Base-by-base conservation (phyloP, 2,329 filamentous ascomycete genomes). In the Beauveria bassiana region DNA sequence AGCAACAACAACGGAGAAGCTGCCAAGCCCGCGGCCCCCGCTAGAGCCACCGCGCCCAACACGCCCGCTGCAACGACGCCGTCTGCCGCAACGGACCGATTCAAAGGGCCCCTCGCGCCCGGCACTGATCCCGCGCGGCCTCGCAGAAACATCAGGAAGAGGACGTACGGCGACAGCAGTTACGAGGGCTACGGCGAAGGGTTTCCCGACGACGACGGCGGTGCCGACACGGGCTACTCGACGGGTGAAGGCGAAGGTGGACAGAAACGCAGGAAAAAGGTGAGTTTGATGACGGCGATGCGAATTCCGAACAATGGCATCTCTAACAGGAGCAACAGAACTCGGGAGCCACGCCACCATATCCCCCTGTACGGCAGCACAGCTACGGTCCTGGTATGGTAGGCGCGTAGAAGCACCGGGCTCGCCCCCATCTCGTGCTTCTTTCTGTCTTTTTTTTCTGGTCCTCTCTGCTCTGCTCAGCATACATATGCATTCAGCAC, bases 181-280 rank as follows among this genome's bases (percentile, higher is more conserved):
- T 93, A 84, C 69, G 86, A 89, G 68, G 89, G 89, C 47, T 92
- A 92, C 68, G 83, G 84, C 50, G 88, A 91, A 66, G 86, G 86
- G 40, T 91, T 81, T 66, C 81, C 81, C 10, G 88, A 91, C 64
- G 87, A 90, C 65, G 88, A 88, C 64, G 72, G 71, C 9, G 84
- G 80, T 50, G 69, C 72, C 61, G 86, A 82, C 14, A 78, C 76
- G 18, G 85, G 83, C n/a, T 87, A 91, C 69, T 90, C 87, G 24
- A 90, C 88, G 24, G 87, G 86, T 62, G 88, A 89, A 66, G 85
- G 86, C 66, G 88, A 89, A 67, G 85, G 88, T 67, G 79, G 78
- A 66, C 77, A 81, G 67, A 88, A 88, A 75, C 80, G 85, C 67
- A 80, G 84, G 71, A 88, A 88, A 76, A 86, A 87, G 84, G 85